A percentile compares a stretch with the other conserved stretches of the same genome.
Evolutionary conservation across 176 grass and related monocot species (phyloP).

Genomic region (Bolboschoenus planiculmis): DNA sequence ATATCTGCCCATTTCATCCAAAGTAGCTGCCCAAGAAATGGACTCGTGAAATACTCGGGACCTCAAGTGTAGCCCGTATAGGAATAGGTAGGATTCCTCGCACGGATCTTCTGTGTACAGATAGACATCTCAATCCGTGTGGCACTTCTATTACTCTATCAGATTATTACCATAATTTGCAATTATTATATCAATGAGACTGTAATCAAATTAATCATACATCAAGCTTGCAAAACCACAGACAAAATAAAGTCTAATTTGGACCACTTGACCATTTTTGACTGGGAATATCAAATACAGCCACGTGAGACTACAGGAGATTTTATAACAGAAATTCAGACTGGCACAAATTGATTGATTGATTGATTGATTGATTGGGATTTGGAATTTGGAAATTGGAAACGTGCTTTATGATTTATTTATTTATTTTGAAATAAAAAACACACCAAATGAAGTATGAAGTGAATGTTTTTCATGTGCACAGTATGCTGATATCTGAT

Average conservation of each 20-base stretch:
- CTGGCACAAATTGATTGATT: background rate
- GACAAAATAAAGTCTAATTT: background rate
- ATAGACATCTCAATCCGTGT: background rate
- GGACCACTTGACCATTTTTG: background rate
- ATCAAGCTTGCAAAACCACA: too few relatives aligned
- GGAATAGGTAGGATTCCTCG: too few relatives aligned
- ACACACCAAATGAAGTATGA: background rate
- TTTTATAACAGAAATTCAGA: background rate
- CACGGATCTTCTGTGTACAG: background rate
- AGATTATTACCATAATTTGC: background rate
- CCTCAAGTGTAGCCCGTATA: too few relatives aligned
- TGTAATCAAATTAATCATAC: background rate
- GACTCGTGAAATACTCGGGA: too few relatives aligned
- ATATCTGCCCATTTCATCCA: too few relatives aligned
- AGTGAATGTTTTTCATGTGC: background rate
- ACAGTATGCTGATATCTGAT: background rate
- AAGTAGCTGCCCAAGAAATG: too few relatives aligned
- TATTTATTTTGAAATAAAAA: background rate
- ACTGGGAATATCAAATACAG: background rate
- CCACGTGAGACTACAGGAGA: background rate
- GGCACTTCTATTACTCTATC: background rate
- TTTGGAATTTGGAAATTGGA: background rate
- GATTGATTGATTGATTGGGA: background rate
- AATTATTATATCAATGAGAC: background rate
- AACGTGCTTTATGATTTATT: background rate